Evolutionary conservation across 345 rosid species (phyloP).

Genomic region (Eucalyptus viminalis): DNA sequence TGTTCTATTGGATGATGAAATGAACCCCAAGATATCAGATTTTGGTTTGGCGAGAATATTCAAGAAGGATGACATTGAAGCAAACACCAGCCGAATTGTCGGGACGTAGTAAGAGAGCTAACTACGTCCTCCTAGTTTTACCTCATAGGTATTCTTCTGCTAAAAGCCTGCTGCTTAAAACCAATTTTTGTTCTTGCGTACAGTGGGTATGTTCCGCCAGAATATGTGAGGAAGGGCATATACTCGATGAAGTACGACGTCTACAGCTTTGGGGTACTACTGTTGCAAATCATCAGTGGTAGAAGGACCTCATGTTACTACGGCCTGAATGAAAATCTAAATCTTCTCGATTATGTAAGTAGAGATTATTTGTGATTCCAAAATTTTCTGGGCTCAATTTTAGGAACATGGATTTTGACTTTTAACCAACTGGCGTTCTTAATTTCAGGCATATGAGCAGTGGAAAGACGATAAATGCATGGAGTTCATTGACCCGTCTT

Average conservation of each 20-base stretch:
- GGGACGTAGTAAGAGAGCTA: conserved; percentile 24
- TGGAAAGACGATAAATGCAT: conserved; percentile 1
- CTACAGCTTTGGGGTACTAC: conserved; percentile 40
- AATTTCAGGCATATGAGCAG: conserved; percentile 6
- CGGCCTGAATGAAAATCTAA: conserved; percentile 10
- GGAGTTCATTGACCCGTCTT: conserved; percentile 7
- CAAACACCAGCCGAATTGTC: conserved; percentile 16
- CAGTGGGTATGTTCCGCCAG: conserved; percentile 42
- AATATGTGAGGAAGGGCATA: conserved; percentile 21
- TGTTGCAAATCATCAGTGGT: conserved; percentile 34
- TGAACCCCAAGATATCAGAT: conserved; percentile 35
- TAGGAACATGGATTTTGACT: background rate
- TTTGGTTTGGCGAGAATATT: conserved; percentile 32
- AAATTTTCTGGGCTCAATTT: background rate
- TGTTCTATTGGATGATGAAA: conserved; percentile 9
- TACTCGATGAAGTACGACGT: conserved; percentile 38
- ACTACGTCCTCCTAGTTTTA: background rate
- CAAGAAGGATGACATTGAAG: conserved; percentile 12
- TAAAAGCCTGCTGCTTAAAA: background rate
- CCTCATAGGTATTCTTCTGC: background rate
- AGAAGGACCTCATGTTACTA: conserved; percentile 13
- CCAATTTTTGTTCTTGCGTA: background rate
- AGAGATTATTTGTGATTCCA: background rate
- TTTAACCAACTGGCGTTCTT: background rate
- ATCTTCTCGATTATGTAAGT: conserved; percentile 27